Base-by-base conservation (phyloP, 2,329 filamentous ascomycete species). In the Sordariomycetes sp. region DNA sequence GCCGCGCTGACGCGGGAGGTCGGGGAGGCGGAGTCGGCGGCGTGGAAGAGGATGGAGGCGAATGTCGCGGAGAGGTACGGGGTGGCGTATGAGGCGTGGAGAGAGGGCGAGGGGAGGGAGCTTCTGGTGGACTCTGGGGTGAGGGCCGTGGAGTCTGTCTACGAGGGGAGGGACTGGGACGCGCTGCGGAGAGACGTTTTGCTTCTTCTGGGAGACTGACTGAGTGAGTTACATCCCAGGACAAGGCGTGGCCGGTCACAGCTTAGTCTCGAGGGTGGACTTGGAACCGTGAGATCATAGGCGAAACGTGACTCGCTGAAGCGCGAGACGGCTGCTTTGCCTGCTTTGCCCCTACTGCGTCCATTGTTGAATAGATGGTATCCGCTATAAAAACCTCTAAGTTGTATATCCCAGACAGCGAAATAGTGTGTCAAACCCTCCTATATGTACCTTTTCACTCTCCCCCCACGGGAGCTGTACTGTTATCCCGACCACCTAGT, bases 101-200 rank as follows among this genome's bases (percentile, higher is more conserved):
- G 70, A 58, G 65, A 66, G 37, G 67, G 72, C 51, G 71, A 74
- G 61, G 69, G 67, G 53, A 68, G 73, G 32, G 76, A 71, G 70
- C 64, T 76, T 10, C 62, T 71, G 50, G 74, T 67, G 59, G 71
- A 76, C 62, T 67, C 62, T 22, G 61, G 65, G 7, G 72, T 50
- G 12, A 28, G 55, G 43, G 24, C 10, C 16, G 40, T 57, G 12
- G 55, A 57, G 48, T 57, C 55, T 12, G 55, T 57, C 8, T 57
- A 57, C 20, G 37, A 43, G 32, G 40, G 46, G 28, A 51, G 55
- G 25, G 55, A 50, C 24, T 24, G 48, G 8, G 40, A 51, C 22
- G 55, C 20, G 55, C 20, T 25, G 20, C 16, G 37, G 32, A 46
- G 25, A 37, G 22, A 46, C 34, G 22, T 55, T 32, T 32, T 8